A percentile compares a stretch with the other conserved stretches of the same genome.
phyloP scores from a whole-genome alignment of 108 stramenopile species.

The Skeletonema grethae region DNA sequence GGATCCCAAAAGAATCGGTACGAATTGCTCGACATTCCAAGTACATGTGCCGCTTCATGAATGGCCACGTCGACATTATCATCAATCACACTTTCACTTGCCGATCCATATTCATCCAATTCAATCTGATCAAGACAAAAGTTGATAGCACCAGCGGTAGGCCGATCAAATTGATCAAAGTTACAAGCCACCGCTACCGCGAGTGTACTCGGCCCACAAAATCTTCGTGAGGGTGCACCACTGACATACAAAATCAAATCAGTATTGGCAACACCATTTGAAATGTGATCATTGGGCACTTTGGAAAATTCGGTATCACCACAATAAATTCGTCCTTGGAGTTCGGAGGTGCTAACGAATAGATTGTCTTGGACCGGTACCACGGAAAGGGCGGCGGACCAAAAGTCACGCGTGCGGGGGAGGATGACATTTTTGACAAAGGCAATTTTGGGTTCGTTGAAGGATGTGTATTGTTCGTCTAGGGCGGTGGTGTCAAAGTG shows the following conservation, averaged over 20 bases:
- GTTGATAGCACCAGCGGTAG: constrained; percentile 83
- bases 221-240: constrained; percentile 65
- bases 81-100: constrained; percentile 53
- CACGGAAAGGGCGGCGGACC: constrained; percentile 69
- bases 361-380: constrained; percentile 76
- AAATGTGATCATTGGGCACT: constrained; percentile 70
- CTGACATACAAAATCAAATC: constrained; percentile 82
- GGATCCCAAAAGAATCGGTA: constrained; percentile 85
- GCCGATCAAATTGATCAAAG: constrained; percentile 79
- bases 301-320: constrained; percentile 81
- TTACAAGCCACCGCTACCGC: constrained; percentile 82
- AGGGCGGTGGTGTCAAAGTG: constrained; percentile 69
- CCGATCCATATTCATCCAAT: constrained; percentile 60
- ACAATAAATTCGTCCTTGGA: constrained; percentile 70
- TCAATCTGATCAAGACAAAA: constrained; percentile 79
- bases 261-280: constrained; percentile 58
- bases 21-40: constrained; percentile 77
- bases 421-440: constrained; percentile 77
- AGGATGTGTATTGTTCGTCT: constrained; percentile 45
- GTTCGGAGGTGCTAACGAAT: constrained; percentile 60
- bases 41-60: constrained; percentile 81
- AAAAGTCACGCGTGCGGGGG: constrained; percentile 68
- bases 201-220: constrained; percentile 73
- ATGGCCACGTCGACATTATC: constrained; percentile 83
- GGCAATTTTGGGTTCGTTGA: constrained; percentile 62